Base-by-base conservation (phyloP, 805 yeast species). In the Naumovozyma dairenensis region DNA sequence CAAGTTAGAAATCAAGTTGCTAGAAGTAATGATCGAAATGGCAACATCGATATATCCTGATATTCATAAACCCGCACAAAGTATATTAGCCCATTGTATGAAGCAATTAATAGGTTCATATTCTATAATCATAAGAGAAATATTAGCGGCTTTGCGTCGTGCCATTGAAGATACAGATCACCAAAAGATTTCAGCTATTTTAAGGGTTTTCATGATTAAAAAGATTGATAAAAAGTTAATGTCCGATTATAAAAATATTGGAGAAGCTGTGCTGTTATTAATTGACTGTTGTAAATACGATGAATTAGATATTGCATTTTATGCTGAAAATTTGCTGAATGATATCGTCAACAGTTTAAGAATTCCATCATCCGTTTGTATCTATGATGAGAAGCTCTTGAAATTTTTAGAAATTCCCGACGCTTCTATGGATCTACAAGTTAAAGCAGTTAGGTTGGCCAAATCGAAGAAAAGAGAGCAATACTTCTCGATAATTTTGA, bases 31-130 rank as follows among this genome's bases (percentile, higher is more conserved):
- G 6, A 73, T 81, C 10, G 54, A 60, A 9, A 53, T 81, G 16
- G 66, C 87, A 0, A 67, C 80, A 6, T 82, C 95, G 0, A 65
- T 78, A 1, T 89, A 83, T 49, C 62, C 77, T 0, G 75, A 75
- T 3, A 72, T 82, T n/a, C 69, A 85, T 1, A 62, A 67, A 7
- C 71, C 78, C 15, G 93, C 95, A 0, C 84, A 80, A 35, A 55
- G 69, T 0, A 71, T 80, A 2, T 57, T 92, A 36, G 68, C 74
- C 2, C 77, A 79, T 19, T 74, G 82, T 1, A 71, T 82, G 67
- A 79, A 75, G 45, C 73, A 80, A 37, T 60, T 89, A 4, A 67
- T 76, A 42, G 82, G 83, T 0, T 70, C 85, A 0, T 77, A 80
- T 39, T 65, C 70, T 14, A 51, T 68, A 2, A 69, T 84, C 24